Conservation (phyloP, 768 basidiomycete genomes). For the Leccinum uliginosum region DNA sequence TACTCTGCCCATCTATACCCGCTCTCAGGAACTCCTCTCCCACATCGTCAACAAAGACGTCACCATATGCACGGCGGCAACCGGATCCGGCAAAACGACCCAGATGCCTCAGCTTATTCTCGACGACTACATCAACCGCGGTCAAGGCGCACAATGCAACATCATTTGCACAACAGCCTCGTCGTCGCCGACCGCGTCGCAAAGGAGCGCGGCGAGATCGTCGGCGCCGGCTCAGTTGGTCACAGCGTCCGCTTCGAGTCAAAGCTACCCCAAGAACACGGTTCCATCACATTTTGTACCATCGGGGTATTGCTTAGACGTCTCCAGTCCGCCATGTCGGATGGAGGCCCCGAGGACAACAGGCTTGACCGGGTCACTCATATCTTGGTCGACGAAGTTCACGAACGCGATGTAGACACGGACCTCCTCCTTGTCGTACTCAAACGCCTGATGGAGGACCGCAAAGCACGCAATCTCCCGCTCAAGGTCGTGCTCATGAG, state of each 20-base stretch:
- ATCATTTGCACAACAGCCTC: constrained; percentile 91
- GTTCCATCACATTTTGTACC: constrained; percentile 89
- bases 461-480: constrained; percentile 63
- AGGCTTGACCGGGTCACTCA: constrained; percentile 79
- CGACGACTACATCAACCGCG: constrained; percentile 73
- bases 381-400: constrained; percentile 92
- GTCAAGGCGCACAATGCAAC: constrained; percentile 82
- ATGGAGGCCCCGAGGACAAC: constrained; percentile 30
- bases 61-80: constrained; percentile 84
- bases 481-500: constrained; percentile 93
- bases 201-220: constrained; percentile 72
- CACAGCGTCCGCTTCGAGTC: constrained; percentile 92
- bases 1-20: constrained; percentile 70
- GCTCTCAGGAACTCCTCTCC: constrained; percentile 59
- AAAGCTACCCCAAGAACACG: constrained; percentile 72
- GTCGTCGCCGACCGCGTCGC: constrained; percentile 90
- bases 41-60: constrained; percentile 78
- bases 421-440: constrained; percentile 87
- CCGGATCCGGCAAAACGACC: constrained; percentile 92
- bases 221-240: constrained; percentile 70
- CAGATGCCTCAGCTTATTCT: constrained; percentile 92
- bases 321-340: constrained; percentile 69
- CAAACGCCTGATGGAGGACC: constrained; percentile 73
- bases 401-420: constrained; percentile 92
- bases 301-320: constrained; percentile 86